Conservation (phyloP, 2,329 filamentous ascomycete species). For the Neofusicoccum laricinum region DNA sequence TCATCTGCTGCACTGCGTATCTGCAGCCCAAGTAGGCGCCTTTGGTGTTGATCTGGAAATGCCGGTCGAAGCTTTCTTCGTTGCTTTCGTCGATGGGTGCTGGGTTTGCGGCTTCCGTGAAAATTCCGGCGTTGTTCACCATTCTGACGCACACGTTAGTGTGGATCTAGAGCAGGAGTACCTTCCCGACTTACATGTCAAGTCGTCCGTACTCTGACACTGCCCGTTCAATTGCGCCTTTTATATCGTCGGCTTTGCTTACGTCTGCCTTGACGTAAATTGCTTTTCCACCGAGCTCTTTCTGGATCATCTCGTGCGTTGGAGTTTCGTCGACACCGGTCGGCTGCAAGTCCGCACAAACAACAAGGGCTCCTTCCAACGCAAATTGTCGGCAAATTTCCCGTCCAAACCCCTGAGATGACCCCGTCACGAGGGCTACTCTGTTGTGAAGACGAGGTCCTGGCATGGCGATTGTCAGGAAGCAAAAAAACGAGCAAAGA, state of each 20-base stretch:
- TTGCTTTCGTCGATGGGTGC: slow-evolving; percentile 28
- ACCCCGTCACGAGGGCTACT: slow-evolving; percentile 31
- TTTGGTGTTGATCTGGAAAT: slow-evolving; percentile 35
- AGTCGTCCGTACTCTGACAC: slow-evolving; percentile 30
- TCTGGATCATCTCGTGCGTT: slow-evolving; percentile 17
- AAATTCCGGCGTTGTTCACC: slow-evolving; percentile 37
- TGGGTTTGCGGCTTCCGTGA: slow-evolving; percentile 25
- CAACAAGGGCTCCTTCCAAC: slow-evolving; percentile 20
- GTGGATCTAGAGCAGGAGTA: neutral
- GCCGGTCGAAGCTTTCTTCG: slow-evolving; percentile 33
- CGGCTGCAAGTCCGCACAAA: slow-evolving; percentile 21
- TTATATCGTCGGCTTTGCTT: slow-evolving; percentile 22
- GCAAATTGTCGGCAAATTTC: slow-evolving; percentile 19
- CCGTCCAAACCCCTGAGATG: slow-evolving; percentile 31
- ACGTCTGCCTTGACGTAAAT: slow-evolving; percentile 27
- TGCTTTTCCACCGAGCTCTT: slow-evolving; percentile 1
- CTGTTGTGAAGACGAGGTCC: slow-evolving; percentile 9
- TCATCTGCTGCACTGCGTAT: slow-evolving; percentile 36
- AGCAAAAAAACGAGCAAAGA: too few species aligned
- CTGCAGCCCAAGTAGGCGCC: slow-evolving; percentile 40
- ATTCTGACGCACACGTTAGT: slow-evolving; percentile 5
- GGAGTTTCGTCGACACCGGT: neutral
- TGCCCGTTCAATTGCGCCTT: slow-evolving; percentile 20
- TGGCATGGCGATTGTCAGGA: neutral
- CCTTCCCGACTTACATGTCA: slow-evolving; percentile 26